Base-by-base conservation (phyloP, 2,329 filamentous ascomycete genomes). In the Orbilia oligospora region DNA sequence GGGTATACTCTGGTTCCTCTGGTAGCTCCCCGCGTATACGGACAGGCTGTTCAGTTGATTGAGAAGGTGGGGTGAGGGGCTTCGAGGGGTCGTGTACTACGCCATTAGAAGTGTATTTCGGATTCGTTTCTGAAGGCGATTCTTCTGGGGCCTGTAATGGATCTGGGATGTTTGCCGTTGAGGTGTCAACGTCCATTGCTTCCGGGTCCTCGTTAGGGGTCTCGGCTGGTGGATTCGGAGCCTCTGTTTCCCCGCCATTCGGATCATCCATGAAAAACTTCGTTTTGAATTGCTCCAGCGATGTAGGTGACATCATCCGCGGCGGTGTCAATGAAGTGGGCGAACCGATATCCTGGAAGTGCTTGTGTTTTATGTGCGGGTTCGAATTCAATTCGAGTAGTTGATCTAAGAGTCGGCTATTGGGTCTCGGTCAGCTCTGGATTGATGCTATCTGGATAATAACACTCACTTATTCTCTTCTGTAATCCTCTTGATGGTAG, bases 351-450 rank as follows among this genome's bases (percentile, higher is more conserved):
- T 95, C 91, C 85, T 93, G 91, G 81, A 92, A 92, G 82, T 92
- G 90, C 73, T 91, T 88, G 30, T 90, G 86, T 10, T 93, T 90
- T 53, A 98, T 90, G 83, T 96, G 92, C 20, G 91, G 87, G 51
- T 90, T 92, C 65, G 92, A 90, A 85, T 99, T 99, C 85, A 97
- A 89, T 83, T 97, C 94, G 79, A 97, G 88, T 38, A 98, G 89
- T 10, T 97, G 86, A 82, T 98, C 95, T 68, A 97, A 89, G 38
- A 98, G 86, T 84, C 94, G 94, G 84, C 94, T 97, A 82, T 55
- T 10, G 14, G 20, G 44, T 3, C 24, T 24, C 30, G 1, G 24
- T 69, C 49, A 69, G 75, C 38, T 1, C 14, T 63, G 36, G 33
- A 8, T 71, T 61, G 49, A 9, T 69, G 64, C 38, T 79, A 49